Conservation (phyloP, 371 early-diverging fungal genomes). For the Umbelopsis sp. region DNA sequence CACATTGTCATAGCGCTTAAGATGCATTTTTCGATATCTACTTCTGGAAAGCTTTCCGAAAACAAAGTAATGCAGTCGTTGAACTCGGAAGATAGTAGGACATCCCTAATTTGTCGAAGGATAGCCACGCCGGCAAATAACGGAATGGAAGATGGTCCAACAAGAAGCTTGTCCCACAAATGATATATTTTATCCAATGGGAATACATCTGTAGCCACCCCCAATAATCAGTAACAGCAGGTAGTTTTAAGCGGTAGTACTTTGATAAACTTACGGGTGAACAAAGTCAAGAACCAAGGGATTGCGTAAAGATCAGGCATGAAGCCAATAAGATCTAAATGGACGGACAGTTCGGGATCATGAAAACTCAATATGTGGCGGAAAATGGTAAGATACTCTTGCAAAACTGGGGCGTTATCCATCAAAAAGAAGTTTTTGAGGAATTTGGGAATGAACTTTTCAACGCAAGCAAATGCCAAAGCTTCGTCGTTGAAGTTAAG, state of each 20-base stretch:
- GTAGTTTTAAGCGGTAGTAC: not conserved
- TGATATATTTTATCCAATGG: constrained; percentile 79
- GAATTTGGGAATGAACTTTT: constrained; percentile 67
- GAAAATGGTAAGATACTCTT: constrained; percentile 70
- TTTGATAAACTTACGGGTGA: constrained; percentile 64
- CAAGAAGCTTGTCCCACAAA: constrained; percentile 77
- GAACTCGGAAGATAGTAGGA: constrained; percentile 63
- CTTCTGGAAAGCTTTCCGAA: constrained; percentile 69
- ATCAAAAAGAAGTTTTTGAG: constrained; percentile 69
- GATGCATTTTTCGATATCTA: constrained; percentile 76
- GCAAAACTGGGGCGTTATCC: constrained; percentile 71
- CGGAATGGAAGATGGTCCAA: constrained; percentile 67
- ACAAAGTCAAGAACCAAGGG: constrained; percentile 84
- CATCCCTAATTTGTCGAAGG: constrained; percentile 64
- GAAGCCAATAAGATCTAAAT: constrained; percentile 68
- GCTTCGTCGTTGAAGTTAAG: constrained; percentile 78
- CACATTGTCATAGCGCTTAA: constrained; percentile 70
- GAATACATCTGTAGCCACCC: constrained; percentile 66
- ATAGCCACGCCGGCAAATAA: constrained; percentile 76
- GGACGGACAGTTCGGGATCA: constrained; percentile 75
- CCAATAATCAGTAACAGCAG: not conserved
- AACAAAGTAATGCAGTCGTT: constrained; percentile 68
- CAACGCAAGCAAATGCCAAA: constrained; percentile 69
- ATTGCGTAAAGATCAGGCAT: constrained; percentile 80
- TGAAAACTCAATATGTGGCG: constrained; percentile 69